Conservation (phyloP, 1,284 basidiomycete species). For the Stygiomarasmius scandens region DNA sequence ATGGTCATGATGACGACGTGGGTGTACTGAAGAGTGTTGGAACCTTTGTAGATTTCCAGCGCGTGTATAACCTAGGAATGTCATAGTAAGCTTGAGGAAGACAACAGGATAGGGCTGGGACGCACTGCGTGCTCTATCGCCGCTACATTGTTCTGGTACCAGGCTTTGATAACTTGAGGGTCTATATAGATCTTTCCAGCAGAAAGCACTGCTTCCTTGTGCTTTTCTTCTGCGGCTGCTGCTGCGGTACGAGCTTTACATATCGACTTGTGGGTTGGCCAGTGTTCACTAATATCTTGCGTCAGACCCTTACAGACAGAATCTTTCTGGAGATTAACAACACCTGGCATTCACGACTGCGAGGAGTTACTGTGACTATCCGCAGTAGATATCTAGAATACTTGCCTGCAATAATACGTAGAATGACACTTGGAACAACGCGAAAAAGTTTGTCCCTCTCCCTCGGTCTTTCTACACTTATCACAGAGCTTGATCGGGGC, state of each 20-base stretch:
- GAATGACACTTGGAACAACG: slow-evolving; percentile 6
- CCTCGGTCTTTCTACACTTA: slow-evolving; percentile 3
- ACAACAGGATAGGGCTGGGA: not conserved
- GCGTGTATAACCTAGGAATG: slow-evolving; percentile 13
- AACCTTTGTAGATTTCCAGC: slow-evolving; percentile 13
- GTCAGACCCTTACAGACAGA: too few relatives aligned
- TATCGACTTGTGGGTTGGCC: slow-evolving; percentile 13
- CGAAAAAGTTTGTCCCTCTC: not conserved
- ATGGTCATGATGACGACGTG: slow-evolving; percentile 13
- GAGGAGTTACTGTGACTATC: not conserved
- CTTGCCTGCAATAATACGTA: slow-evolving; percentile 17
- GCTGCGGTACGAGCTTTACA: slow-evolving; percentile 10
- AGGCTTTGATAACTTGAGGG: slow-evolving; percentile 9
- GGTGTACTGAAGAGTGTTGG: slow-evolving; percentile 6
- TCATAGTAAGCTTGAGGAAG: not conserved
- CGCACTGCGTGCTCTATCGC: slow-evolving; percentile 16
- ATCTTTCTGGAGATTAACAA: not conserved
- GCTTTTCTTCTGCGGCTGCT: slow-evolving; percentile 3
- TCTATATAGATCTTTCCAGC: slow-evolving; percentile 7
- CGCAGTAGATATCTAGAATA: not conserved
- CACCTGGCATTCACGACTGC: slow-evolving; percentile 14
- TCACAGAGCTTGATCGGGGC: slow-evolving; percentile 6
- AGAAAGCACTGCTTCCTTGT: slow-evolving; percentile 7
- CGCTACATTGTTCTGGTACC: slow-evolving; percentile 11
- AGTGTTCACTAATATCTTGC: slow-evolving; percentile 3